Conservation (phyloP, 75 land plant species). For the Ceratopteris richardii region DNA sequence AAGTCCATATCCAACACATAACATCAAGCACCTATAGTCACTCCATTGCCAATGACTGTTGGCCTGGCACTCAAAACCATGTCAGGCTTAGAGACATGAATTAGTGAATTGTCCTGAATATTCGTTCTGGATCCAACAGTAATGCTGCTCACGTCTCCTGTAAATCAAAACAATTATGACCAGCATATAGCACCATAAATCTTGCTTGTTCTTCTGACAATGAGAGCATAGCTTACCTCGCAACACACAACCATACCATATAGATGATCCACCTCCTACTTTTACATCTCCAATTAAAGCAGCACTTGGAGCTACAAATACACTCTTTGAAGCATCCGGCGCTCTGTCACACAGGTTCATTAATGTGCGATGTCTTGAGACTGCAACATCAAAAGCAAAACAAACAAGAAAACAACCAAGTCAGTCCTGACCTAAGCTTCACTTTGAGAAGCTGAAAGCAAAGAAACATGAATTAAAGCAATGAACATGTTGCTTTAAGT, state of each 20-base stretch:
- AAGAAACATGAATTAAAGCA: no score
- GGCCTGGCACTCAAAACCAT: conserved; percentile 71
- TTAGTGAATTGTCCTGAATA: conserved; percentile 86
- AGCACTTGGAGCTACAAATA: conserved; percentile 89
- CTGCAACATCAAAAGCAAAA: conserved; percentile 36
- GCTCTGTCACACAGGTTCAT: conserved; percentile 82
- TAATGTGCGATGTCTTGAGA: conserved; percentile 77
- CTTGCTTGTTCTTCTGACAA: no score
- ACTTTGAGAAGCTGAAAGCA: no score
- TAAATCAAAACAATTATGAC: neutral
- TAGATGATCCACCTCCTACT: conserved; percentile 66
- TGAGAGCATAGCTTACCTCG: conserved; percentile 48
- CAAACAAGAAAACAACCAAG: no score
- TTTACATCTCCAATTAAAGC: conserved; percentile 80
- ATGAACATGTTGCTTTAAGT: no score
- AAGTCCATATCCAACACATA: no score
- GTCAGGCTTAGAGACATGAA: conserved; percentile 91
- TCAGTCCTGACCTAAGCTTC: no score
- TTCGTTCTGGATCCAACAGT: conserved; percentile 79
- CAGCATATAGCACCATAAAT: neutral
- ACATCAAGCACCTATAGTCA: conserved; percentile 89
- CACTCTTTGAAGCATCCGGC: conserved; percentile 54
- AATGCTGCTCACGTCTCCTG: conserved; percentile 90
- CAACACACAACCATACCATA: conserved; percentile 93
- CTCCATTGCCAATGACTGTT: conserved; percentile 75